Percentiles rank a stretch among this genome's conserved stretches.
These are phyloP conservation scores for Podaxis pistillaris DNA, from an alignment of 768 basidiomycete species.

Conservation along the genomic window DNA sequence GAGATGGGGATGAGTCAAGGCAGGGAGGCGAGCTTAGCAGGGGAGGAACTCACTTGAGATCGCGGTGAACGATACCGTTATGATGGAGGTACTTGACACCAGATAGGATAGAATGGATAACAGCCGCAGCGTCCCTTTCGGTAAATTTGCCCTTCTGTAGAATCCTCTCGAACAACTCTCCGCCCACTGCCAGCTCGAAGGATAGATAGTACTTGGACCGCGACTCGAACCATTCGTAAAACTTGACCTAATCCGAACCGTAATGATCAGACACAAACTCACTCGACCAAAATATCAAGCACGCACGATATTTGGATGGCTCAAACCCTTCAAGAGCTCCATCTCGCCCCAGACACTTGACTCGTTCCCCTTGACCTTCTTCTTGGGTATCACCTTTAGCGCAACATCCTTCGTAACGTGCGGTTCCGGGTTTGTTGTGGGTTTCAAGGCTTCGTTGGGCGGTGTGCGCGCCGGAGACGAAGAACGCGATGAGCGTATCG, in stretches of 20 bases:
- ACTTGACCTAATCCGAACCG: conserved; percentile 66
- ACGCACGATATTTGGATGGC: conserved; percentile 89
- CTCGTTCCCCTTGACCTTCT: conserved; percentile 92
- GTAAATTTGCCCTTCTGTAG: conserved; percentile 87
- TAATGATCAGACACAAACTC: background rate
- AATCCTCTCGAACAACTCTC: conserved; percentile 93
- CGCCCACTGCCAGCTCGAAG: conserved; percentile 91
- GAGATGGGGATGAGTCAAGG: background rate
- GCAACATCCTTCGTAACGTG: conserved; percentile 71
- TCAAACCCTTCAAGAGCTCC: conserved; percentile 84
- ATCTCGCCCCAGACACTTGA: conserved; percentile 90
- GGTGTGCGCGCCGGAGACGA: conserved; percentile 23
- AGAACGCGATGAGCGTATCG: conserved; percentile 19
- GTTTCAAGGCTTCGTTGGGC: conserved; percentile 19
- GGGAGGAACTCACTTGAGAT: conserved; percentile 70
- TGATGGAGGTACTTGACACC: conserved; percentile 90
- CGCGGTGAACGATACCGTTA: conserved; percentile 93
- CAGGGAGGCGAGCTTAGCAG: background rate
- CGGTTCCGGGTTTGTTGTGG: conserved; percentile 24
- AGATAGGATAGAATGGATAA: conserved; percentile 77
- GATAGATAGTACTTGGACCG: conserved; percentile 93
- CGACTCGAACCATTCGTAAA: conserved; percentile 96
- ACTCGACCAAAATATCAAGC: background rate
- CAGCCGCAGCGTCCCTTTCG: conserved; percentile 82
- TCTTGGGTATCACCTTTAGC: conserved; percentile 91